Percentiles rank a stretch among this genome's conserved stretches.
phyloP scores from a whole-genome alignment of 192 early-diverging fungal species.

The Coemansia nantahalensis region DNA sequence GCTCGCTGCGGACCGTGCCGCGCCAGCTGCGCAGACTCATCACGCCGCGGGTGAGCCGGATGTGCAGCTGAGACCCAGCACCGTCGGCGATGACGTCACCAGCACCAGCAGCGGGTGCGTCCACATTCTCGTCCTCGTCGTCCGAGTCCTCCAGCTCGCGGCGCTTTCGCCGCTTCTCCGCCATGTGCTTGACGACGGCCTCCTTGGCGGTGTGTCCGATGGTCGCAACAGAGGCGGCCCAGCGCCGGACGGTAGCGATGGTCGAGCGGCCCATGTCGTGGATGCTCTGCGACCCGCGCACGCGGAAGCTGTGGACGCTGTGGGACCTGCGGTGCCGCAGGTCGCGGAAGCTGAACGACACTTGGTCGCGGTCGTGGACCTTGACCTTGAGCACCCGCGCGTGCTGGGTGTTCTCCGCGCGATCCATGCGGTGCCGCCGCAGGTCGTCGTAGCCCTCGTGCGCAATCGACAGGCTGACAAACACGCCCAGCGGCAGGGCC shows the following conservation, averaged over 20 bases:
- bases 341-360: conserved; percentile 49
- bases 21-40: conserved; percentile 51
- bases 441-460: conserved; percentile 77
- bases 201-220: conserved; percentile 27
- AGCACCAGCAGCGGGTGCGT: not conserved
- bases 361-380: conserved; percentile 53
- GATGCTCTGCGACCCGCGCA: conserved; percentile 46
- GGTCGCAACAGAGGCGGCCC: conserved; percentile 15
- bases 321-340: conserved; percentile 45
- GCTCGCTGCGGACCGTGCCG: conserved; percentile 3
- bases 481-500: conserved; percentile 67
- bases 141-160: conserved; percentile 53
- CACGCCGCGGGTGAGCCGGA: conserved; percentile 29
- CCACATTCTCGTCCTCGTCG: conserved; percentile 41
- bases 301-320: conserved; percentile 54
- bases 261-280: conserved; percentile 39
- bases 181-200: conserved; percentile 28
- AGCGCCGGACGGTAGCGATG: conserved; percentile 20
- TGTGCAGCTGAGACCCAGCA: conserved; percentile 34
- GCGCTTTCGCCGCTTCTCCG: conserved; percentile 47
- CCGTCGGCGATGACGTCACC: conserved; percentile 2
- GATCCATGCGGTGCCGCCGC: conserved; percentile 64
- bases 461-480: conserved; percentile 73
- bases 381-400: conserved; percentile 57
- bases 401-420: conserved; percentile 59